Percentiles rank a stretch among this genome's conserved stretches.
Evolutionary conservation across 2,329 filamentous ascomycete genomes (phyloP).

Genomic region (Arthrinium phaeospermum): DNA sequence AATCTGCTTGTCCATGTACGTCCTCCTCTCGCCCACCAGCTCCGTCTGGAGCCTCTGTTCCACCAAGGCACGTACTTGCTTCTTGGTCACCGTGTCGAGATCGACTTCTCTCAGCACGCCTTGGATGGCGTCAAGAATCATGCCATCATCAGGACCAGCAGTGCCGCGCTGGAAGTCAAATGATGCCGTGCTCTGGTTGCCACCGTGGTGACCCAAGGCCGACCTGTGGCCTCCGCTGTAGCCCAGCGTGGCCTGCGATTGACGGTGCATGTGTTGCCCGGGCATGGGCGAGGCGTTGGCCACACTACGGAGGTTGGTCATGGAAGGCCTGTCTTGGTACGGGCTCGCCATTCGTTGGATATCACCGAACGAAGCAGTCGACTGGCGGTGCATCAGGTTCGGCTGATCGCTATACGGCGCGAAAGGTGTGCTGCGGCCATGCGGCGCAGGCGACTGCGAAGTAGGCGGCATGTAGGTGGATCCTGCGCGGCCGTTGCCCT

Average conservation of each 20-base stretch:
- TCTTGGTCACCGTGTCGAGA: constrained; percentile 97
- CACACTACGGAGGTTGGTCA: constrained; percentile 61
- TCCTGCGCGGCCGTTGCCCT: constrained; percentile 58
- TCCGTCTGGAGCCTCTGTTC: constrained; percentile 94
- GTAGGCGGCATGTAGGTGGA: constrained; percentile 78
- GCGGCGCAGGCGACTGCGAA: constrained; percentile 73
- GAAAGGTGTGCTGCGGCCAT: constrained; percentile 57
- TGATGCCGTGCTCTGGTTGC: constrained; percentile 56
- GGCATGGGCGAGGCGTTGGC: constrained; percentile 52
- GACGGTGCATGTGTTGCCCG: constrained; percentile 44
- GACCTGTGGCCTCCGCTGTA: constrained; percentile 53
- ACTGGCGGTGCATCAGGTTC: constrained; percentile 65
- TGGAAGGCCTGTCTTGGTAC: constrained; percentile 67
- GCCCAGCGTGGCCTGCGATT: constrained; percentile 54
- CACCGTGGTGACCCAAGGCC: constrained; percentile 47
- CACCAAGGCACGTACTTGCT: constrained; percentile 88
- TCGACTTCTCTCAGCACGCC: constrained; percentile 86
- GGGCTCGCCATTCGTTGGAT: constrained; percentile 59
- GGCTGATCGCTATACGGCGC: constrained; percentile 54
- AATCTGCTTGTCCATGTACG: constrained; percentile 91
- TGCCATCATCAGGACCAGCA: constrained; percentile 74
- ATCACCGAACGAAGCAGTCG: constrained; percentile 70
- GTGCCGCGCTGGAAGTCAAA: constrained; percentile 67
- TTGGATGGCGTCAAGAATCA: constrained; percentile 85
- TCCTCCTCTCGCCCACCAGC: constrained; percentile 81